A percentile compares a stretch with the other conserved stretches of the same genome.
phyloP scores from a whole-genome alignment of 352 stramenopile species.

The Globisporangium emineosum region DNA sequence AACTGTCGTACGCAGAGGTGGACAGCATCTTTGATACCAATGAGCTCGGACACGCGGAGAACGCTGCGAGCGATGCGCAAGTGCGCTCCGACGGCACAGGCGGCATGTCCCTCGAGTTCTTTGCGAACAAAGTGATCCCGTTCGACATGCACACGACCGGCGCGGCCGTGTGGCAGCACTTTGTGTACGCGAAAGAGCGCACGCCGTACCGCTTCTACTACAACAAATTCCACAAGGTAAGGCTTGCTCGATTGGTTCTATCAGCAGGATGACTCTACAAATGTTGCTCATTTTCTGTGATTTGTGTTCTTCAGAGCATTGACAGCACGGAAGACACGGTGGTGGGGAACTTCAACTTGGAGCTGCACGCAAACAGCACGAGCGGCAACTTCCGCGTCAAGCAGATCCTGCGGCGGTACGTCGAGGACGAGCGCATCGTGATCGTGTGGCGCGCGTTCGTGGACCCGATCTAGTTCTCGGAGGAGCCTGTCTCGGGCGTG shows the following conservation, averaged over 20 bases:
- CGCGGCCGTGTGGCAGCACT: conserved; percentile 42
- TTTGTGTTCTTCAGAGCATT: conserved; percentile 15
- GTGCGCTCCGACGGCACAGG: conserved; percentile 28
- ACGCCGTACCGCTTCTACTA: conserved; percentile 40
- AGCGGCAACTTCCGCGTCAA: conserved; percentile 49
- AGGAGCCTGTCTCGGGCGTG: conserved; percentile 31
- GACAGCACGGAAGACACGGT: conserved; percentile 49
- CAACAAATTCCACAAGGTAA: conserved; percentile 31
- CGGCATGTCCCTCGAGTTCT: conserved; percentile 44
- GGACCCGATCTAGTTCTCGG: conserved; percentile 40
- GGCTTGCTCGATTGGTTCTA: not conserved
- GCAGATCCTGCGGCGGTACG: conserved; percentile 59
- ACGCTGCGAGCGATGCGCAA: conserved; percentile 31
- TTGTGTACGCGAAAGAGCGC: conserved; percentile 37
- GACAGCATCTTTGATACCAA: conserved; percentile 33
- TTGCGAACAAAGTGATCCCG: conserved; percentile 42
- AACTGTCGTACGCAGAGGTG: conserved; percentile 34
- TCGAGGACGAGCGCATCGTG: conserved; percentile 51
- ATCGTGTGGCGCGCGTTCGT: conserved; percentile 58
- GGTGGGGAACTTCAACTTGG: conserved; percentile 55
- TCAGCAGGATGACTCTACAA: not conserved
- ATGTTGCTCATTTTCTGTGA: not conserved
- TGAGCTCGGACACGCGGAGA: conserved; percentile 26
- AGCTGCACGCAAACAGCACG: conserved; percentile 48
- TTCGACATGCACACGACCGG: conserved; percentile 34